These are phyloP conservation scores for Solanum chiquidenum DNA, from an alignment of 257 asterid species.

Conservation along the genomic window DNA sequence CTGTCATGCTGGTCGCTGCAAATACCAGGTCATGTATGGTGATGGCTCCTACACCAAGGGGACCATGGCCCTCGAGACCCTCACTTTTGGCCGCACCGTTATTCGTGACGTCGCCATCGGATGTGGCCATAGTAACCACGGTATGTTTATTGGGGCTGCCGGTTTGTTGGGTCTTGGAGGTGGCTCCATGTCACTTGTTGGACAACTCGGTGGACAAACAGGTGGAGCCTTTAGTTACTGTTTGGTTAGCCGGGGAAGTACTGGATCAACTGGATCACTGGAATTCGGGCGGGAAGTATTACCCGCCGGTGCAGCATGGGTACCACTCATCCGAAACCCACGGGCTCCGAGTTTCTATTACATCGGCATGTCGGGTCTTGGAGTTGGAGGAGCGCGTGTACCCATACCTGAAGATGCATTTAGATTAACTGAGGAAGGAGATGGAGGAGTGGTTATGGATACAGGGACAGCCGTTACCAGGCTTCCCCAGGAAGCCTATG, in stretches of 20 bases:
- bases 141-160: slow-evolving; percentile 85
- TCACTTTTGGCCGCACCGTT: slow-evolving; percentile 45
- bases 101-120: slow-evolving; percentile 76
- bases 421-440: slow-evolving; percentile 34
- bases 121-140: slow-evolving; percentile 80
- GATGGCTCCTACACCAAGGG: slow-evolving; percentile 90
- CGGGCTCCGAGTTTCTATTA: slow-evolving; percentile 73
- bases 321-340: slow-evolving; percentile 47
- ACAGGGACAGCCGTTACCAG: slow-evolving; percentile 87
- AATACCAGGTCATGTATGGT: slow-evolving; percentile 71
- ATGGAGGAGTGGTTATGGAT: slow-evolving; percentile 85
- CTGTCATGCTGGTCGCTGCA: slow-evolving; percentile 71
- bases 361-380: slow-evolving; percentile 62
- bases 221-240: slow-evolving; percentile 86
- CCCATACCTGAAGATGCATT: slow-evolving; percentile 51
- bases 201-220: slow-evolving; percentile 70
- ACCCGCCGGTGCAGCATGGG: slow-evolving; percentile 90
- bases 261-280: slow-evolving; percentile 54
- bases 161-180: slow-evolving; percentile 83
- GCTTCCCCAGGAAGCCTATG: slow-evolving; percentile 53
- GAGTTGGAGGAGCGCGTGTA: slow-evolving; percentile 63
- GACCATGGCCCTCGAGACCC: slow-evolving; percentile 66
- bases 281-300: slow-evolving; percentile 73
- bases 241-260: slow-evolving; percentile 61
- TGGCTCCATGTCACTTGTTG: slow-evolving; percentile 82